phyloP scores from a whole-genome alignment of 352 stramenopile species.

The Phytophthora ramorum region DNA sequence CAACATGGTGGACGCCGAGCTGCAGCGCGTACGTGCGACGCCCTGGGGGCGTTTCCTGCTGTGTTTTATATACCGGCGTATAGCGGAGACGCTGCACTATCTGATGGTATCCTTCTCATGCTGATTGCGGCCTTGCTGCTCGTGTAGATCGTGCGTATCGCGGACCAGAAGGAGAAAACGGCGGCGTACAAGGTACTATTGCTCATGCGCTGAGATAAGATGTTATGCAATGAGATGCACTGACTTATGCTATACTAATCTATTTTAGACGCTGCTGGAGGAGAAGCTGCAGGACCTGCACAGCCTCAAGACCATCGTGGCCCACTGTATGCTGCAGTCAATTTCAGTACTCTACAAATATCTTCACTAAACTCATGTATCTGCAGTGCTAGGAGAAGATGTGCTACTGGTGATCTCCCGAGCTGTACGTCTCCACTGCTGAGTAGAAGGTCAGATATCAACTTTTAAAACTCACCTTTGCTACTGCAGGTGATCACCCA shows the following conservation, averaged over 20 bases:
- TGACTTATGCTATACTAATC: background rate
- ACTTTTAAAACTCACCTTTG: background rate
- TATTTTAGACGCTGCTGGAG: conserved; percentile 58
- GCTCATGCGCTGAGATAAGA: conserved; percentile 5
- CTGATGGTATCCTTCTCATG: background rate
- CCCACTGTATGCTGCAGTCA: conserved; percentile 51
- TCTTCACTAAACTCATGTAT: background rate
- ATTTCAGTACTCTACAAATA: conserved; percentile 11
- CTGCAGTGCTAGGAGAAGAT: conserved; percentile 76
- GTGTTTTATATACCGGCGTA: background rate
- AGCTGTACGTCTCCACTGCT: conserved; percentile 40
- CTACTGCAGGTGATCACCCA: conserved; percentile 68
- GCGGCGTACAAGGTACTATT: conserved; percentile 67
- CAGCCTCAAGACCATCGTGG: conserved; percentile 67
- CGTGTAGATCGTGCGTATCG: conserved; percentile 64
- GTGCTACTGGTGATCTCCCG: conserved; percentile 82
- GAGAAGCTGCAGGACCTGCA: conserved; percentile 46
- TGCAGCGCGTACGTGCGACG: conserved; percentile 53
- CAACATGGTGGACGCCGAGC: conserved; percentile 45
- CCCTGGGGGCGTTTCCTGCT: background rate
- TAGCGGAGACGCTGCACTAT: background rate
- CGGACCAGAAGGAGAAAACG: conserved; percentile 84
- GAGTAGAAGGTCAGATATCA: background rate
- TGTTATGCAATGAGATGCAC: background rate
- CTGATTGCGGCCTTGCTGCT: background rate